These are phyloP conservation scores for Teunomyces kruisii DNA, from an alignment of 805 yeast genomes.

Conservation along the genomic window DNA sequence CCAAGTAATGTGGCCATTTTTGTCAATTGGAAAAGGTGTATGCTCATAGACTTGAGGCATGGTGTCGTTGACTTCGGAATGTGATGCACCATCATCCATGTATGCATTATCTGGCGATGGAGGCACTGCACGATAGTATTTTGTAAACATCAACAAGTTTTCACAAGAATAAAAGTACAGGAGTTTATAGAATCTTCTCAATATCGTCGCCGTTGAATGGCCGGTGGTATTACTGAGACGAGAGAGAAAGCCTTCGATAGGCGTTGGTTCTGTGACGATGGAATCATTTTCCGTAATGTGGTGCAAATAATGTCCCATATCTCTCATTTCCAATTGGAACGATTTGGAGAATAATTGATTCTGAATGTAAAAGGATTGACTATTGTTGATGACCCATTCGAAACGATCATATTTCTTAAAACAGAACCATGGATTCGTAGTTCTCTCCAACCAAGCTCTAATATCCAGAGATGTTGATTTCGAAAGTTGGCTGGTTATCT, in stretches of 20 bases:
- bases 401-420: constrained; percentile 69
- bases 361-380: constrained; percentile 28
- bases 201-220: constrained; percentile 26
- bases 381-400: constrained; percentile 45
- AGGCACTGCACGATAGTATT: constrained; percentile 58
- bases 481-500: constrained; percentile 33
- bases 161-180: constrained; percentile 66
- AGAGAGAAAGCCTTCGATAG: constrained; percentile 80
- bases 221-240: constrained; percentile 56
- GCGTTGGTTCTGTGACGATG: constrained; percentile 53
- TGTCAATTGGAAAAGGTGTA: constrained; percentile 55
- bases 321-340: constrained; percentile 60
- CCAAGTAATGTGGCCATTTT: constrained; percentile 61
- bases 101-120: constrained; percentile 46
- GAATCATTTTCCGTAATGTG: constrained; percentile 13
- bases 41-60: constrained; percentile 39
- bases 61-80: constrained; percentile 18
- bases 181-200: constrained; percentile 49
- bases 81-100: constrained; percentile 3
- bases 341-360: constrained; percentile 36
- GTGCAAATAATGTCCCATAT: constrained; percentile 39
- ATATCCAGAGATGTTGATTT: constrained; percentile 5
- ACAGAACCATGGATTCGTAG: constrained; percentile 48
- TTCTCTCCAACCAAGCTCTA: constrained; percentile 22
- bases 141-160: constrained; percentile 58